Conservation (phyloP, 805 yeast genomes). For the Babjeviella inositovora region DNA sequence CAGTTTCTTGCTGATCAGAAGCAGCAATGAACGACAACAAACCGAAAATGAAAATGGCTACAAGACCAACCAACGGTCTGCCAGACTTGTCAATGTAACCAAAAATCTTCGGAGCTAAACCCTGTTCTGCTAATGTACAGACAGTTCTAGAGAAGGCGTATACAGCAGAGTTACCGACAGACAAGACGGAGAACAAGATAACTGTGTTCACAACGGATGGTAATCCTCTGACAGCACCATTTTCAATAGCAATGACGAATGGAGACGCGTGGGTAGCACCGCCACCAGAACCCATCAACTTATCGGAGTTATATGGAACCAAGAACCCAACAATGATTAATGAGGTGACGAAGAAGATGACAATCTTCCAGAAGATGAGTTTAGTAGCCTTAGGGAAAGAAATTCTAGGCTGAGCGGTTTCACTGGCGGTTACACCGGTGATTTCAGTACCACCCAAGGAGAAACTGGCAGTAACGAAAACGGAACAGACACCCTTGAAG, state of each 20-base stretch:
- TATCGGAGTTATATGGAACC: slow-evolving; percentile 24
- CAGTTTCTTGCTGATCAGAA: slow-evolving; percentile 14
- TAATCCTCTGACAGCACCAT: slow-evolving; percentile 15
- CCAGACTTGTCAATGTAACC: slow-evolving; percentile 32
- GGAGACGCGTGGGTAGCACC: slow-evolving; percentile 21
- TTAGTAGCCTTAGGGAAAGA: slow-evolving; percentile 34
- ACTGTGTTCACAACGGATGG: slow-evolving; percentile 23
- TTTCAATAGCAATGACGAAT: slow-evolving; percentile 26
- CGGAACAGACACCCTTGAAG: slow-evolving; percentile 35
- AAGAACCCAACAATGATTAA: slow-evolving; percentile 25
- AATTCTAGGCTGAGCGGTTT: slow-evolving; percentile 27
- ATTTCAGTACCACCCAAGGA: slow-evolving; percentile 38
- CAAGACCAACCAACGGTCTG: slow-evolving; percentile 28
- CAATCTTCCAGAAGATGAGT: slow-evolving; percentile 40
- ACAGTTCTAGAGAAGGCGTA: slow-evolving; percentile 39
- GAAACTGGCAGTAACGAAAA: slow-evolving; percentile 38
- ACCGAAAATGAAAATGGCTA: slow-evolving; percentile 20
- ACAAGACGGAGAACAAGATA: slow-evolving; percentile 19
- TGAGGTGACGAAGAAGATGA: slow-evolving; percentile 27
- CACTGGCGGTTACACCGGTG: slow-evolving; percentile 34
- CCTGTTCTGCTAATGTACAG: slow-evolving; percentile 25
- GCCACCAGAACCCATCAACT: slow-evolving; percentile 12
- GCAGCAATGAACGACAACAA: slow-evolving; percentile 27
- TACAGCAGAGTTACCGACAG: slow-evolving; percentile 38
- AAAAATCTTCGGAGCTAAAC: slow-evolving; percentile 23